Evolutionary conservation across 2,329 filamentous ascomycete genomes (phyloP).

Genomic region (Aspergillus glaucus): DNA sequence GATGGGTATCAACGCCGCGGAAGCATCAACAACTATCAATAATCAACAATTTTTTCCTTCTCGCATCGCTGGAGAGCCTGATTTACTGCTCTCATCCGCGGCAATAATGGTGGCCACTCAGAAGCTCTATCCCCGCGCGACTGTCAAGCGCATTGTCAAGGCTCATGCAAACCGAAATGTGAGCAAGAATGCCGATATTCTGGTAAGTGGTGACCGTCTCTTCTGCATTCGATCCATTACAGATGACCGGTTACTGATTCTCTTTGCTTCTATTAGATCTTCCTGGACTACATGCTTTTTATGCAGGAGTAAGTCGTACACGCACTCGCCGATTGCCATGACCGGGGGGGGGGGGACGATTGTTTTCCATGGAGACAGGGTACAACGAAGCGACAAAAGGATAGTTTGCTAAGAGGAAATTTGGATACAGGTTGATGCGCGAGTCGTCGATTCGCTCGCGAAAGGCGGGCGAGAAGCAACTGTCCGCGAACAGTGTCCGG

Average conservation of each 20-base stretch:
- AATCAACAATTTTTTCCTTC: neutral
- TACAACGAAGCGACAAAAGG: neutral
- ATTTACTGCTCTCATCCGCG: neutral
- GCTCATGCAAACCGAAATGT: constrained; percentile 74
- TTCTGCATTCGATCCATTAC: neutral
- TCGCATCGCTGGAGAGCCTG: neutral
- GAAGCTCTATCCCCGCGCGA: constrained; percentile 76
- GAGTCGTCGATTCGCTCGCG: constrained; percentile 73
- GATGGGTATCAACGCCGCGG: neutral
- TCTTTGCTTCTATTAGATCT: constrained; percentile 53
- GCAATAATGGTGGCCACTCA: constrained; percentile 54
- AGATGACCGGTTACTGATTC: neutral
- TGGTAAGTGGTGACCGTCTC: constrained; percentile 49
- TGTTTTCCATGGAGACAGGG: too few species aligned
- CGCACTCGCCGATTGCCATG: neutral
- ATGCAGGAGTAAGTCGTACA: constrained; percentile 53
- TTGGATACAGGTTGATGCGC: constrained; percentile 59
- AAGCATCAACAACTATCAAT: neutral
- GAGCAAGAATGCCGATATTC: constrained; percentile 78
- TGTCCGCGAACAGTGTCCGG: constrained; percentile 69
- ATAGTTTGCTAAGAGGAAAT: constrained; percentile 1
- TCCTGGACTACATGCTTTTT: constrained; percentile 77
- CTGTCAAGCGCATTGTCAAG: constrained; percentile 83
- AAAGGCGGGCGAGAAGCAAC: constrained; percentile 62
- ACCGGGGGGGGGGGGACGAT: neutral